Percentiles rank a stretch among this genome's conserved stretches.
phyloP scores from a whole-genome alignment of 208 protist genomes.

The Acanthamoeba sp. region DNA sequence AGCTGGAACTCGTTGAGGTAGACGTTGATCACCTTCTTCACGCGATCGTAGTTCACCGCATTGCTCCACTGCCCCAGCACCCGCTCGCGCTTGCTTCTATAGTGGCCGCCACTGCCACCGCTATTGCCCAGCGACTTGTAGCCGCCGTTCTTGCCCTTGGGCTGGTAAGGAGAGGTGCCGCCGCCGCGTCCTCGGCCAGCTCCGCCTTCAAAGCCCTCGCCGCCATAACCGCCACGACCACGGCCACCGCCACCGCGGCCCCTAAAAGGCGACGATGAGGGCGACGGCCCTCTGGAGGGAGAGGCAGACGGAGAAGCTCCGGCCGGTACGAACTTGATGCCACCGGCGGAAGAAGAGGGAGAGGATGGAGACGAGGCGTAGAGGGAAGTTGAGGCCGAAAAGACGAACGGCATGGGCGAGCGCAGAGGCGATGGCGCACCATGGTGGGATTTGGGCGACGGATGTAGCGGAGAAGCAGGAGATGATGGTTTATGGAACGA shows the following conservation, averaged over 20 bases:
- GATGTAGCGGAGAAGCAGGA: neutral
- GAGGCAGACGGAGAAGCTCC: conserved; percentile 8
- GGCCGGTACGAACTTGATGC: neutral
- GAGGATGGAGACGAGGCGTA: neutral
- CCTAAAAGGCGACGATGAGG: neutral
- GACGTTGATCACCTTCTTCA: conserved; percentile 20
- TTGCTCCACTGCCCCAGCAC: conserved; percentile 5
- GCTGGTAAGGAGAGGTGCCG: neutral
- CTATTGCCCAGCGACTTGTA: neutral
- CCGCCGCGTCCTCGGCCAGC: neutral
- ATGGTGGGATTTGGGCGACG: neutral
- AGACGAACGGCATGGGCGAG: conserved; percentile 11
- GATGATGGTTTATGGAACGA: neutral
- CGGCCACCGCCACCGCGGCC: neutral
- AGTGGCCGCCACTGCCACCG: neutral
- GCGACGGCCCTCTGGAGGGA: neutral
- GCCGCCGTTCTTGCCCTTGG: neutral
- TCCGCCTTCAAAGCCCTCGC: neutral
- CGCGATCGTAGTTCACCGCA: conserved; percentile 1
- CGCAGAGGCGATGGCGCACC: neutral
- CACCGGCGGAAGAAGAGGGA: neutral
- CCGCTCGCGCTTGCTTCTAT: neutral
- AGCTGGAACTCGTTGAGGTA: conserved; percentile 45
- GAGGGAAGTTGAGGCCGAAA: neutral
- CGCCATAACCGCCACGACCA: neutral